Percentiles rank a stretch among this genome's conserved stretches.
Conservation (phyloP, 108 stramenopile species). For the Cylindrotheca fusiformis region DNA sequence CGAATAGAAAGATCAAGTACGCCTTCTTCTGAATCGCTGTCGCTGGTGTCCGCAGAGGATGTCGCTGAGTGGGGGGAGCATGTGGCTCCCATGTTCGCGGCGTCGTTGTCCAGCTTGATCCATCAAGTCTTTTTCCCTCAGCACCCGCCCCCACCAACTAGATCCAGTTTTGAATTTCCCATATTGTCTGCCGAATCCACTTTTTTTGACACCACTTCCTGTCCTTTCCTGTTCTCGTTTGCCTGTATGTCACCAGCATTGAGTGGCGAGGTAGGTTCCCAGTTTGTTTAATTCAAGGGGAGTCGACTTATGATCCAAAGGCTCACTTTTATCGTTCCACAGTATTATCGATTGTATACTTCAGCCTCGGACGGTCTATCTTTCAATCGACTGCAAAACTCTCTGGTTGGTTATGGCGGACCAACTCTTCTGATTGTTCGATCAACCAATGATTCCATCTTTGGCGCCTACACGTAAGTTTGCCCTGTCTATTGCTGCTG, state of each 20-base stretch:
- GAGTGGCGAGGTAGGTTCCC: constrained; percentile 43
- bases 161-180: constrained; percentile 59
- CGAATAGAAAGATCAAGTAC: constrained; percentile 3
- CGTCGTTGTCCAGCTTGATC: constrained; percentile 64
- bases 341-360: constrained; percentile 77
- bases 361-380: constrained; percentile 77
- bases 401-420: constrained; percentile 74
- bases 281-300: no score
- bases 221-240: constrained; percentile 50
- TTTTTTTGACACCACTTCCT: constrained; percentile 19
- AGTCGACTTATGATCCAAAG: no score
- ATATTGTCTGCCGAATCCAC: constrained; percentile 29
- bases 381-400: constrained; percentile 73
- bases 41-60: constrained; percentile 42
- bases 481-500: background rate
- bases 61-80: constrained; percentile 72
- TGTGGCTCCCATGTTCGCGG: constrained; percentile 60
- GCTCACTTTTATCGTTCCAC: constrained; percentile 1
- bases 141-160: constrained; percentile 40
- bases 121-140: constrained; percentile 62
- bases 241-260: constrained; percentile 50
- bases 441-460: constrained; percentile 29
- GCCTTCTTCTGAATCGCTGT: background rate
- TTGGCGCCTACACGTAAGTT: constrained; percentile 56
- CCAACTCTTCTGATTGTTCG: constrained; percentile 75